phyloP scores from a whole-genome alignment of 371 early-diverging fungal genomes.

The Mycotypha africana region DNA sequence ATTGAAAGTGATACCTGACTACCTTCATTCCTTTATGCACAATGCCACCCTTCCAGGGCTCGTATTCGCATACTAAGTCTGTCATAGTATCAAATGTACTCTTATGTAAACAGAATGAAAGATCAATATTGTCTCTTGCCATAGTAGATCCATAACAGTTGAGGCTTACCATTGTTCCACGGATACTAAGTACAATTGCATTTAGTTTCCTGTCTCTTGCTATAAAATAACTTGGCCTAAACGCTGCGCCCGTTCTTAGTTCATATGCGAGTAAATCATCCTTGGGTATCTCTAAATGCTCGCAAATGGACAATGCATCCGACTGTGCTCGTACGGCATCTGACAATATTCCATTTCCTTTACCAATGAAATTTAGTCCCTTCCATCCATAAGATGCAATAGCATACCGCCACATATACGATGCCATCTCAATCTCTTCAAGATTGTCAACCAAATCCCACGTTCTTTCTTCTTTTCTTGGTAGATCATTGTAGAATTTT shows the following conservation, averaged over 20 bases:
- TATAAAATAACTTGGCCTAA: constrained; percentile 72
- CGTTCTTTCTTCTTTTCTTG: constrained; percentile 28
- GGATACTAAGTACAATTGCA: constrained; percentile 66
- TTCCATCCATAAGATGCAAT: constrained; percentile 74
- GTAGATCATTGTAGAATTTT: constrained; percentile 43
- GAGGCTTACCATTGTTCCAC: constrained; percentile 69
- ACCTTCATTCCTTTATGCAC: constrained; percentile 75
- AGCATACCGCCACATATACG: constrained; percentile 51
- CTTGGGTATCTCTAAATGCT: constrained; percentile 56
- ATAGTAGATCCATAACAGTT: not conserved
- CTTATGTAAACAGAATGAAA: constrained; percentile 16
- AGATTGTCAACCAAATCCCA: constrained; percentile 27
- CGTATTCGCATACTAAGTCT: constrained; percentile 79
- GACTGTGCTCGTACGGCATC: constrained; percentile 63
- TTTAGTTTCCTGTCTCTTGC: constrained; percentile 59
- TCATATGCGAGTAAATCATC: constrained; percentile 73
- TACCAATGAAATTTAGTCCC: constrained; percentile 71
- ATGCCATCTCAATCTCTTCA: constrained; percentile 46
- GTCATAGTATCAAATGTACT: constrained; percentile 77
- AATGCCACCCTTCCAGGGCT: constrained; percentile 78
- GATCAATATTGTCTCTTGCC: too few species aligned
- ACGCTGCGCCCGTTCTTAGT: constrained; percentile 60
- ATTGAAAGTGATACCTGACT: not conserved
- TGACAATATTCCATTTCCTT: constrained; percentile 55
- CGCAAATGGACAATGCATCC: constrained; percentile 60